Evolutionary conservation across 768 basidiomycete genomes (phyloP).

Genomic region (Erythrobasidium yunnanense): DNA sequence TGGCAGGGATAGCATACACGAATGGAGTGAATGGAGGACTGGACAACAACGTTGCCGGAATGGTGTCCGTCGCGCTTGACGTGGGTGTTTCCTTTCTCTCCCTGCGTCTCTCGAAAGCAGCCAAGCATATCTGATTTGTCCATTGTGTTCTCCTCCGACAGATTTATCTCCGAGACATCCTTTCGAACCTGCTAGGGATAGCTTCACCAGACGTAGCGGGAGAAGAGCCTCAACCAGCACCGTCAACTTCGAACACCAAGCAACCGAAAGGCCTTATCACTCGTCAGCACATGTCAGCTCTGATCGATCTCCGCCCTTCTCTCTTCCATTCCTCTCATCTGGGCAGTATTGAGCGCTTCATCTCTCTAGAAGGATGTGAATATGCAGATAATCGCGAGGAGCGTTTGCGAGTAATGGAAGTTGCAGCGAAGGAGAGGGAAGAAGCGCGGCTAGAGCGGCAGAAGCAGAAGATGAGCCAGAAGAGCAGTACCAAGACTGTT

Average conservation of each 20-base stretch:
- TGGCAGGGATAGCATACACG: conserved; percentile 13
- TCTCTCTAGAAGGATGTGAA: not conserved
- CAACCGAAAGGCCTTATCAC: not conserved
- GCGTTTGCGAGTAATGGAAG: not conserved
- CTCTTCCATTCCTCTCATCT: conserved; percentile 3
- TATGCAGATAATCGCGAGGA: not conserved
- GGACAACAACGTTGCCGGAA: not conserved
- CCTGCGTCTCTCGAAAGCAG: not conserved
- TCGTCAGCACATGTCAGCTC: not conserved
- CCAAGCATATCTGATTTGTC: not conserved
- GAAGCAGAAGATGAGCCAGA: too few relatives aligned
- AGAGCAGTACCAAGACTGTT: too few relatives aligned
- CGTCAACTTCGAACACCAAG: not conserved
- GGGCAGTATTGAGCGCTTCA: conserved; percentile 11
- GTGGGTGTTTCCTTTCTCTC: not conserved
- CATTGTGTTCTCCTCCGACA: not conserved
- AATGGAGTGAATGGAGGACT: not conserved
- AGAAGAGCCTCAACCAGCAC: not conserved
- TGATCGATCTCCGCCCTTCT: not conserved
- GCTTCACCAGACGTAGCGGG: not conserved
- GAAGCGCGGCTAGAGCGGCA: not conserved
- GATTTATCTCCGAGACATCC: conserved; percentile 15
- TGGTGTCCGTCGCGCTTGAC: conserved; percentile 8
- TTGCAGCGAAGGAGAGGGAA: not conserved
- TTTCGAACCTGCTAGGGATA: not conserved